Percentiles rank a stretch among this genome's conserved stretches.
These are phyloP conservation scores for Auricularia auricula-judae DNA, from an alignment of 768 basidiomycete genomes.

Conservation along the genomic window DNA sequence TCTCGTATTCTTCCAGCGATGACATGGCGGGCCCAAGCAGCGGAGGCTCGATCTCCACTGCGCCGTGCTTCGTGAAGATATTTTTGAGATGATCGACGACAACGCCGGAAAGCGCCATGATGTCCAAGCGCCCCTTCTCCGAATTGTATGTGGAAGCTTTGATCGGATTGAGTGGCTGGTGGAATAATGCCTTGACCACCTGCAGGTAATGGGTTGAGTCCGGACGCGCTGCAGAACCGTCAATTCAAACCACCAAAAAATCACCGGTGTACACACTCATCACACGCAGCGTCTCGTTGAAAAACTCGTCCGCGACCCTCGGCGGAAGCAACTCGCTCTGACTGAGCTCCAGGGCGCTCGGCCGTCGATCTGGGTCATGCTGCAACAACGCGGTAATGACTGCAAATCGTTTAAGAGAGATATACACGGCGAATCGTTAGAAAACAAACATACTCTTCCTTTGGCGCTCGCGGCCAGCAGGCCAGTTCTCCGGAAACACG, in stretches of 20 bases:
- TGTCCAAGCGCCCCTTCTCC: constrained; percentile 55
- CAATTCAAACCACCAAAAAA: background rate
- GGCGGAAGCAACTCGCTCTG: constrained; percentile 69
- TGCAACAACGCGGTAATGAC: constrained; percentile 74
- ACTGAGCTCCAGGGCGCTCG: constrained; percentile 73
- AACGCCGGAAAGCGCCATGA: constrained; percentile 58
- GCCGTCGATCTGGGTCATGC: constrained; percentile 69
- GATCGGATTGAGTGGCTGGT: constrained; percentile 50
- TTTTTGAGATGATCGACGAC: constrained; percentile 67
- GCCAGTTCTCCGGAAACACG: constrained; percentile 71
- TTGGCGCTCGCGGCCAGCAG: constrained; percentile 45
- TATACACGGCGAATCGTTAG: background rate
- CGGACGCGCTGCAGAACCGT: constrained; percentile 43
- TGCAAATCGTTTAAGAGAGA: constrained; percentile 16
- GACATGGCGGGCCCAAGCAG: constrained; percentile 50
- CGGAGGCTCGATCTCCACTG: constrained; percentile 77
- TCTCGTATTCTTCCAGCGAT: constrained; percentile 41
- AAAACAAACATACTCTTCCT: constrained; percentile 45
- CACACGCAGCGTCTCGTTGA: constrained; percentile 63
- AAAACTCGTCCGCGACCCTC: constrained; percentile 74
- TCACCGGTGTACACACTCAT: constrained; percentile 42
- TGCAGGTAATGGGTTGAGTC: constrained; percentile 75
- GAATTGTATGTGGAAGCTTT: constrained; percentile 64
- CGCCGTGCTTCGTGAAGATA: constrained; percentile 83
- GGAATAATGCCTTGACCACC: constrained; percentile 69